phyloP scores from a whole-genome alignment of 108 stramenopile genomes.

The Poteriospumella lacustris region DNA sequence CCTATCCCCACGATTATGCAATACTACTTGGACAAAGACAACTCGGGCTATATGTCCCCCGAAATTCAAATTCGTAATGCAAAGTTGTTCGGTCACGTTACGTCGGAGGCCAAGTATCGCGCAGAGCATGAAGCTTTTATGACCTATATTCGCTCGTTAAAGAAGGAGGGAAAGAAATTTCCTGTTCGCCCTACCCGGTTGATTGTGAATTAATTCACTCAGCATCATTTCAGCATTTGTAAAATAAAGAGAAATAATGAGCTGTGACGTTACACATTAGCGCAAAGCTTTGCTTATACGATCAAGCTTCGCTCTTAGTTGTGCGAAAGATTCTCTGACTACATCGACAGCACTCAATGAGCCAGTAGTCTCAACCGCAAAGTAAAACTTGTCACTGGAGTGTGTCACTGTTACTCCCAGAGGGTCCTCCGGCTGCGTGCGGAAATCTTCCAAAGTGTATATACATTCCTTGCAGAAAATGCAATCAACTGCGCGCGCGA shows the following conservation, averaged over 20 bases:
- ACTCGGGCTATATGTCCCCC: conserved; percentile 87
- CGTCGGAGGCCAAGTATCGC: background rate
- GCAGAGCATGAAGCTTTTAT: background rate
- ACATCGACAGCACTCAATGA: conserved; percentile 36
- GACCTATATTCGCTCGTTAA: too few relatives aligned
- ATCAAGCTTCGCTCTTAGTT: conserved; percentile 34
- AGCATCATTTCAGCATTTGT: too few relatives aligned
- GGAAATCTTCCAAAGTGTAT: conserved; percentile 9
- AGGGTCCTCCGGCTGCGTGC: conserved; percentile 19
- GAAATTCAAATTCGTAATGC: conserved; percentile 66
- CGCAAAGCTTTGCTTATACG: too few relatives aligned
- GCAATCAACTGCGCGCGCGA: conserved; percentile 4
- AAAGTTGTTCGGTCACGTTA: conserved; percentile 26
- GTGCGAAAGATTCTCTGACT: conserved; percentile 31
- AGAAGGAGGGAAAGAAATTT: too few relatives aligned
- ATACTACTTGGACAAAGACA: conserved; percentile 81
- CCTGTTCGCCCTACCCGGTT: too few relatives aligned
- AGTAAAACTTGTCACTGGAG: conserved; percentile 24
- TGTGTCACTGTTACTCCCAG: conserved; percentile 22
- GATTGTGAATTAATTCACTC: too few relatives aligned
- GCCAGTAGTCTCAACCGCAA: conserved; percentile 43
- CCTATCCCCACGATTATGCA: conserved; percentile 86
- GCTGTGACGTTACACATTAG: too few relatives aligned
- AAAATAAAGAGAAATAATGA: too few relatives aligned
- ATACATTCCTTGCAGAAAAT: conserved; percentile 42